These are phyloP conservation scores for Ceraceosorus bombacis DNA, from an alignment of 1,284 basidiomycete species.

Conservation along the genomic window DNA sequence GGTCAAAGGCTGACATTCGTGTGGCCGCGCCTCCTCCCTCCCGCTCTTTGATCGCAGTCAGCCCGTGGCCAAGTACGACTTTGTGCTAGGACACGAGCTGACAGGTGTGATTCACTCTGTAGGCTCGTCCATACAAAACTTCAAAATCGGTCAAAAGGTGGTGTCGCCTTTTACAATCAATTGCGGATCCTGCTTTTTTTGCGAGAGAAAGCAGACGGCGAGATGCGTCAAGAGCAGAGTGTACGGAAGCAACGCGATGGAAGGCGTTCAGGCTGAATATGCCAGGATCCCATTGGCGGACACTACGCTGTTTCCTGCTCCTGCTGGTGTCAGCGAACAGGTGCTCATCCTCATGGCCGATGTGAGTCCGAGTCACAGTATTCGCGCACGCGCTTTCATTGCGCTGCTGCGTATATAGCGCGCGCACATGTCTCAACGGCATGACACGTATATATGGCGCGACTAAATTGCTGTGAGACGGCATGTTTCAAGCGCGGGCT, in stretches of 20 bases:
- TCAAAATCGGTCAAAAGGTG: conserved; percentile 73
- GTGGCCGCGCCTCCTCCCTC: not conserved
- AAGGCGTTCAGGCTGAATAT: conserved; percentile 81
- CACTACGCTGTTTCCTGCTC: conserved; percentile 65
- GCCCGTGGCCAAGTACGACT: conserved; percentile 30
- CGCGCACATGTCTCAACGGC: no score
- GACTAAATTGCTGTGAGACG: no score
- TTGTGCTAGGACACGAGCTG: conserved; percentile 67
- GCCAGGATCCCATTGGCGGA: conserved; percentile 68
- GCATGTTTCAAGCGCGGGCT: no score
- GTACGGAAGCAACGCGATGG: conserved; percentile 65
- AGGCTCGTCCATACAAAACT: conserved; percentile 60
- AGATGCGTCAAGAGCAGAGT: conserved; percentile 63
- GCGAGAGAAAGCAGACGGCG: conserved; percentile 66
- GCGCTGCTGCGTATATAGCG: no score
- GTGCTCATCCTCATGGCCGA: conserved; percentile 61
- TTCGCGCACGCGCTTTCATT: not conserved
- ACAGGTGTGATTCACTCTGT: conserved; percentile 68
- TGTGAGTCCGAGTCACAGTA: conserved; percentile 48
- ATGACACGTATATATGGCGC: no score
- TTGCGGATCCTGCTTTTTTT: conserved; percentile 59
- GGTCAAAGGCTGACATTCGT: not conserved
- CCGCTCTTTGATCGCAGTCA: conserved; percentile 7
- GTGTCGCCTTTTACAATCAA: conserved; percentile 76
- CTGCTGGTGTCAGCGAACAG: conserved; percentile 51